phyloP scores from a whole-genome alignment of 2,329 filamentous ascomycete genomes.

The Paracoccidioides lutzii region DNA sequence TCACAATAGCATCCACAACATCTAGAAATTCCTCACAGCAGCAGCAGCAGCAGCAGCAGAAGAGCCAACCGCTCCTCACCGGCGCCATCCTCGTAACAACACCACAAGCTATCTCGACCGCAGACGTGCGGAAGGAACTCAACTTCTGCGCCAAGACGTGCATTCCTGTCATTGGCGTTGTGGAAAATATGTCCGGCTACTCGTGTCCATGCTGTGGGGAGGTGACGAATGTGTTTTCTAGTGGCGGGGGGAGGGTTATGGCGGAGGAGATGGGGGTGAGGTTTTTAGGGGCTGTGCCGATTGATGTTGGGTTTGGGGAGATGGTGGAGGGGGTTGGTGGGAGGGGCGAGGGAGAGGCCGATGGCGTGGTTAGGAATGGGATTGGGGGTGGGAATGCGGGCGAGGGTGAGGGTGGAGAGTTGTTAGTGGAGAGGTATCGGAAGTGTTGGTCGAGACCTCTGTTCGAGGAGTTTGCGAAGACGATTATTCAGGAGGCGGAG shows the following conservation, averaged over 20 bases:
- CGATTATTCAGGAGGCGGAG: constrained; percentile 19
- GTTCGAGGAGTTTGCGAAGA: constrained; percentile 31
- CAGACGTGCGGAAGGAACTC: constrained; percentile 86
- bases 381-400: constrained; percentile 3
- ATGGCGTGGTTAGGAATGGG: constrained; percentile 4
- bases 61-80: constrained; percentile 48
- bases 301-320: constrained; percentile 83
- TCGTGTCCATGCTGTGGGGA: constrained; percentile 53
- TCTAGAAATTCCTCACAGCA: constrained; percentile 14
- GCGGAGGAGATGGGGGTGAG: constrained; percentile 70
- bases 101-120: constrained; percentile 83
- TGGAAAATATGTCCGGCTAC: constrained; percentile 76
- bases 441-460: constrained; percentile 32
- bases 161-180: constrained; percentile 68
- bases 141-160: constrained; percentile 84
- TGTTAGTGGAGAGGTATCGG: constrained; percentile 31
- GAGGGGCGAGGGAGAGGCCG: constrained; percentile 13
- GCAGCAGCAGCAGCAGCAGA: constrained; percentile 11
- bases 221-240: constrained; percentile 87
- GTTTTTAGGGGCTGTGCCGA: constrained; percentile 77
- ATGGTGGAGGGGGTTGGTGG: constrained; percentile 54
- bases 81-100: constrained; percentile 94
- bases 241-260: constrained; percentile 81
- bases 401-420: constrained; percentile 11
- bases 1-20: constrained; percentile 29